These are phyloP conservation scores for Pulveroboletus sp. DNA, from an alignment of 768 basidiomycete species.

Conservation along the genomic window DNA sequence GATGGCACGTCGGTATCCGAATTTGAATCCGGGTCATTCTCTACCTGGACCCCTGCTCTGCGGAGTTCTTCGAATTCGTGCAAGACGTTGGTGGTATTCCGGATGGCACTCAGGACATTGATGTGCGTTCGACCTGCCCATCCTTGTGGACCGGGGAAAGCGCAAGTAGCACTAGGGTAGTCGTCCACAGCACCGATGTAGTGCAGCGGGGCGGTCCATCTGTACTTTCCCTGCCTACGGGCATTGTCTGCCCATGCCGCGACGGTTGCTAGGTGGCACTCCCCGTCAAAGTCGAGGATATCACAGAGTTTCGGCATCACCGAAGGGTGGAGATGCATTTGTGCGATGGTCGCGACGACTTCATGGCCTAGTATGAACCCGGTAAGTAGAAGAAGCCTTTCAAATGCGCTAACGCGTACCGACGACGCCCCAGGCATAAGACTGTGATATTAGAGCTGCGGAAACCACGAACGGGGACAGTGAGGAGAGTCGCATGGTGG, in stretches of 20 bases:
- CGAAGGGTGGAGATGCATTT: slow-evolving; percentile 81
- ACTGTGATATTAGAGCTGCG: slow-evolving; percentile 23
- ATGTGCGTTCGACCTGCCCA: slow-evolving; percentile 57
- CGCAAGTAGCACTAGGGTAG: slow-evolving; percentile 71
- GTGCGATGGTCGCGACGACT: slow-evolving; percentile 90
- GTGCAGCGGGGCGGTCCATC: slow-evolving; percentile 74
- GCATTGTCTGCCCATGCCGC: slow-evolving; percentile 87
- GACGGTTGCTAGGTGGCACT: slow-evolving; percentile 80
- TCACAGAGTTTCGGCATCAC: slow-evolving; percentile 64
- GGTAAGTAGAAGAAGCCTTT: background rate
- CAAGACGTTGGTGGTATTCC: slow-evolving; percentile 70
- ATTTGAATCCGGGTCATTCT: background rate
- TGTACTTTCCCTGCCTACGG: slow-evolving; percentile 48
- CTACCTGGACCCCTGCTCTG: background rate
- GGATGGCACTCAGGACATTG: slow-evolving; percentile 77
- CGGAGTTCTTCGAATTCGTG: slow-evolving; percentile 41
- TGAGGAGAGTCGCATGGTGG: slow-evolving; percentile 20
- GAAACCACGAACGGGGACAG: slow-evolving; percentile 13
- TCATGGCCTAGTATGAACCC: slow-evolving; percentile 71
- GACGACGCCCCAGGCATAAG: slow-evolving; percentile 41
- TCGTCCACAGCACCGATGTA: slow-evolving; percentile 76
- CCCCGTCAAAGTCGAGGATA: slow-evolving; percentile 53
- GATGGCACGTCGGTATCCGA: slow-evolving; percentile 19
- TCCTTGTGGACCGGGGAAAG: slow-evolving; percentile 71
- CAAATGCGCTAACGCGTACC: slow-evolving; percentile 20